Base-by-base conservation (phyloP, 2,329 filamentous ascomycete genomes). In the Sporothrix phasma region DNA sequence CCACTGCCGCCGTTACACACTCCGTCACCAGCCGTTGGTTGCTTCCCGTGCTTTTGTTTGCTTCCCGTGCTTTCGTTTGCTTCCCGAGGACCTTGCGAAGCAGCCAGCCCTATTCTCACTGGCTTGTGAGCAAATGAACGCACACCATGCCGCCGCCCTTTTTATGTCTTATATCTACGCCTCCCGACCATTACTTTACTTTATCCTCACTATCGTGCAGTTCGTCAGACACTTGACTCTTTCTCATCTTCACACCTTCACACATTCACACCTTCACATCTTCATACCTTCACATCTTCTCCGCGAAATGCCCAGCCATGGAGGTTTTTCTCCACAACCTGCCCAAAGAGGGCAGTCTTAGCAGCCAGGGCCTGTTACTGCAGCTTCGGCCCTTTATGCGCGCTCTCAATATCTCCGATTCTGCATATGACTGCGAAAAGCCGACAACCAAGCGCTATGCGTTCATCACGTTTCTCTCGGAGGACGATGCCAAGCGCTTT, bases 261-360 rank as follows among this genome's bases (percentile, higher is more conserved):
- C 39, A 29, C 11, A 6, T 31, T 43, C n/a, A 6, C 29, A 6
- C 11, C 1, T 43, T n/a, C 54, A n/a, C 11, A 15, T n/a, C 31
- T 41, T 11, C 19, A 19, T n/a, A n/a, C n/a, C 26, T 15, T 41
- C 31, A 31, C 2, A 15, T 43, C 17, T n/a, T n/a, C n/a, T 13
- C 34, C 3, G 34, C 34, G 3, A n/a, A n/a, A 29, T 34, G 29
- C 19, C 34, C 34, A 53, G 49, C 37, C 6, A 82, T 84, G 77
- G 80, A 83, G 66, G 75, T 80, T 11, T 77, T 77, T 41, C 68
- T 83, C 37, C 66, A 62, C 15, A 76, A 77, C 11, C 72, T 84
- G 15, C 80, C 80, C 1, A 19, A 61, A 8, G 34, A 61, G 10
- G 71, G 62, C 15, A 43, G 75, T 31, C 67, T 82, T 34, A 72